Base-by-base conservation (phyloP, 2,329 filamentous ascomycete genomes). In the Alternaria hordeiaustralica region DNA sequence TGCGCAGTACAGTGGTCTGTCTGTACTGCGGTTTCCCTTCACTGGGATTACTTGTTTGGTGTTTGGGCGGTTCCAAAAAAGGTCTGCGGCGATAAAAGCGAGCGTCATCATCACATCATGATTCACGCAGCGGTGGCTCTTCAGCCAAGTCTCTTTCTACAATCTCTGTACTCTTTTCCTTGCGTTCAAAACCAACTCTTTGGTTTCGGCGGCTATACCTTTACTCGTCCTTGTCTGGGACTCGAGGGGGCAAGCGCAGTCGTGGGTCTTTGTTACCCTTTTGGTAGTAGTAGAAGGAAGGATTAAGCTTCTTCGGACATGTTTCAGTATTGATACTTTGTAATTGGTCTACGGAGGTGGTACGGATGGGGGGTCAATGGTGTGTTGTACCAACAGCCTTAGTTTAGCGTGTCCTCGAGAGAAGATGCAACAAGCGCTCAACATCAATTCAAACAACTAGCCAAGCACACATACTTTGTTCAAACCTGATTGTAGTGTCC, bases 201-300 rank as follows among this genome's bases (percentile, higher is more conserved):
- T 78, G 69, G 57, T 63, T 63, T 77, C 67, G 73, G 67, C 73
- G 73, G 73, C 73, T 75, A 75, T 70, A 75, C 72, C 73, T 63
- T 51, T 57, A 61, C 59, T 72, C 58, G 56, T 72, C 61, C 69
- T 61, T 58, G 63, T 72, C 67, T 68, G 51, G 68, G 67, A 67
- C 57, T 66, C 58, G 65, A 71, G 53, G 62, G 55, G 72, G 72
- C 69, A 74, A 75, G 73, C 73, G 73, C 72, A 75, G 72, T 75
- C 70, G 67, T 64, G 66, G 72, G 72, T 68, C 62, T 62, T 60
- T 59, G 60, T 61, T 54, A 65, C 68, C 65, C 61, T 62, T 43
- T 59, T 55, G 23, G 49, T 23, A 33, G 55, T 55, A 55, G 49
- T 50, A 49, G 60, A 54, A 55, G 61, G 49, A 49, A 23, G 28